Conservation (phyloP, 1,284 basidiomycete genomes). For the Apiotrichum siamense region DNA sequence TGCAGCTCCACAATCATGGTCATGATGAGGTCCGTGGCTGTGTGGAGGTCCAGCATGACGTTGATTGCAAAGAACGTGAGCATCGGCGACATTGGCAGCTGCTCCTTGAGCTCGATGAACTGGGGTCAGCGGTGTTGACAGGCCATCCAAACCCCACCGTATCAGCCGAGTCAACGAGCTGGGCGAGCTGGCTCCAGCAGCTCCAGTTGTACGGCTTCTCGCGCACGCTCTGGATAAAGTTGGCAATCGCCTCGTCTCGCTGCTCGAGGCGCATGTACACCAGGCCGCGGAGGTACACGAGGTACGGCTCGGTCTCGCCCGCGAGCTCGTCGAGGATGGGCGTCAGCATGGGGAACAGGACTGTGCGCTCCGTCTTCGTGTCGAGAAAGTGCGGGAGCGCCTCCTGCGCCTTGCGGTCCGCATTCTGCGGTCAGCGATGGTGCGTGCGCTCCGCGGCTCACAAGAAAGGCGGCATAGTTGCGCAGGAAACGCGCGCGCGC, state of each 20-base stretch:
- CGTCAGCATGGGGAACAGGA: conserved; percentile 62
- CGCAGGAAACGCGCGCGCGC: conserved; percentile 69
- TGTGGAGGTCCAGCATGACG: conserved; percentile 83
- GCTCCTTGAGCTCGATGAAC: conserved; percentile 46
- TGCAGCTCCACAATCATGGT: conserved; percentile 70
- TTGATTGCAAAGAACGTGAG: conserved; percentile 75
- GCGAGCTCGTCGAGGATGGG: conserved; percentile 59
- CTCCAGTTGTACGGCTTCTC: conserved; percentile 95
- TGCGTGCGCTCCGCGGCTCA: conserved; percentile 50
- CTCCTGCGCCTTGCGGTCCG: conserved; percentile 48
- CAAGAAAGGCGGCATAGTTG: conserved; percentile 77
- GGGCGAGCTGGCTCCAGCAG: conserved; percentile 74
- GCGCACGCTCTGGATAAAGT: conserved; percentile 67
- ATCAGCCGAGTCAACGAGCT: conserved; percentile 78
- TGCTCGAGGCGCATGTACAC: conserved; percentile 70
- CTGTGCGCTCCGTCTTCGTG: conserved; percentile 59
- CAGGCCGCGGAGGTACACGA: conserved; percentile 68
- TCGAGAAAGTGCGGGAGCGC: conserved; percentile 51
- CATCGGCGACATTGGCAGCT: conserved; percentile 40
- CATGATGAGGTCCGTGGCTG: conserved; percentile 70
- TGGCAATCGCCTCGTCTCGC: conserved; percentile 80
- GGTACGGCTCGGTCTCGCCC: conserved; percentile 65
- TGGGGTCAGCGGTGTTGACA: conserved; percentile 10
- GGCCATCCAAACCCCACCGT: conserved; percentile 56
- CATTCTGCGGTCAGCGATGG: conserved; percentile 35